A percentile compares a stretch with the other conserved stretches of the same genome.
phyloP scores from a whole-genome alignment of 2,329 filamentous ascomycete genomes.

The Daldinia eschscholtzii region DNA sequence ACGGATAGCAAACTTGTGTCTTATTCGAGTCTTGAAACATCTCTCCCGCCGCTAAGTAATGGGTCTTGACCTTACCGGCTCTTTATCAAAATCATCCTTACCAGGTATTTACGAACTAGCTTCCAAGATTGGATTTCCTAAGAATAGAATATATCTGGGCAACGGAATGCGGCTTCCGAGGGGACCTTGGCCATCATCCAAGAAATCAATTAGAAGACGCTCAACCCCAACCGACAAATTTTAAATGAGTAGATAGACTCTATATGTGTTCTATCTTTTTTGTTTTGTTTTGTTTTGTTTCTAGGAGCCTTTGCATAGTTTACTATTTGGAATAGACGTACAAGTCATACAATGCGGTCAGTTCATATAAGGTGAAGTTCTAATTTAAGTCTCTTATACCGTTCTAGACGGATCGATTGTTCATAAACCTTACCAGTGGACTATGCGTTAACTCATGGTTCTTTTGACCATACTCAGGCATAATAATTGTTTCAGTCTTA shows the following conservation, averaged over 20 bases:
- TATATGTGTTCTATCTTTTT: neutral
- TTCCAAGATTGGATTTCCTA: neutral
- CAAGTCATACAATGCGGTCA: slow-evolving; percentile 1
- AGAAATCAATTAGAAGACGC: slow-evolving; percentile 5
- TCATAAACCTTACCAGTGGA: neutral
- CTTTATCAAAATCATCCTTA: neutral
- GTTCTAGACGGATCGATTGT: neutral
- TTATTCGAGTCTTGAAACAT: slow-evolving; percentile 8
- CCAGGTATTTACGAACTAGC: neutral
- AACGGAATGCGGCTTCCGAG: slow-evolving; percentile 13
- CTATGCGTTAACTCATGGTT: neutral
- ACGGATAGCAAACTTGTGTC: neutral
- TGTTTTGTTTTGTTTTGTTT: neutral
- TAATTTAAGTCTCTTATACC: slow-evolving; percentile 9
- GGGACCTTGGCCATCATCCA: slow-evolving; percentile 10
- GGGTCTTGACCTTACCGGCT: neutral
- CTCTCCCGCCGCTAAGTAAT: neutral
- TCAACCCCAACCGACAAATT: neutral
- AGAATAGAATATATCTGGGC: neutral
- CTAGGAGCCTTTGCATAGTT: neutral
- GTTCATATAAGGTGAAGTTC: neutral
- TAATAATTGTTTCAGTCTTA: neutral
- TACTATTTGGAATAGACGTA: neutral
- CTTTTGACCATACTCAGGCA: neutral
- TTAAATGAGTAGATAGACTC: neutral